phyloP scores from a whole-genome alignment of 192 early-diverging fungal species.

The Coemansia sp. region DNA sequence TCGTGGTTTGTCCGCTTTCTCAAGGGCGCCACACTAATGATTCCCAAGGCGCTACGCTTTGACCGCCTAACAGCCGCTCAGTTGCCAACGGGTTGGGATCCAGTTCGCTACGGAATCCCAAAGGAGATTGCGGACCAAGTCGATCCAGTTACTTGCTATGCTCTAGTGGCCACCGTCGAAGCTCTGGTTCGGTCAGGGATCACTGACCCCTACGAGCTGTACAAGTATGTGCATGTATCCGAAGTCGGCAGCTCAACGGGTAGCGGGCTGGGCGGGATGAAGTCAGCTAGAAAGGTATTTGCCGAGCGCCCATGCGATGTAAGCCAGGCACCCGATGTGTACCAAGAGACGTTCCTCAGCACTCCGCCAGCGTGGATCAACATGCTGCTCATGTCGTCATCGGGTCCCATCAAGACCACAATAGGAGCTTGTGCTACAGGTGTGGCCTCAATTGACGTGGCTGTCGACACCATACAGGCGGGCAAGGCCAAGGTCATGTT shows the following conservation, averaged over 20 bases:
- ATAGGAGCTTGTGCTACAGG: constrained; percentile 94
- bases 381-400: constrained; percentile 91
- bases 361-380: constrained; percentile 87
- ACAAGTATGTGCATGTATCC: constrained; percentile 91
- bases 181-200: constrained; percentile 88
- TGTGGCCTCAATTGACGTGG: constrained; percentile 89
- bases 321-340: constrained; percentile 84
- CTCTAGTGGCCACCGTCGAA: constrained; percentile 88
- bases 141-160: constrained; percentile 88
- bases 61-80: constrained; percentile 90
- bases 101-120: constrained; percentile 89
- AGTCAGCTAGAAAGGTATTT: constrained; percentile 76
- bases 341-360: constrained; percentile 86
- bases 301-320: constrained; percentile 74
- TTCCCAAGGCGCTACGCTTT: constrained; percentile 93
- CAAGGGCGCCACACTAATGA: constrained; percentile 83
- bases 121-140: constrained; percentile 89
- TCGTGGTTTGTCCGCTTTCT: constrained; percentile 79
- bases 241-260: constrained; percentile 91
- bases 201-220: constrained; percentile 98
- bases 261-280: constrained; percentile 87
- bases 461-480: constrained; percentile 81
- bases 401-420: constrained; percentile 78
- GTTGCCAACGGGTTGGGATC: constrained; percentile 95
- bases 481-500: constrained; percentile 94